A percentile compares a stretch with the other conserved stretches of the same genome.
These are phyloP conservation scores for Amphirosellinia nigrospora DNA, from an alignment of 495 filamentous ascomycete species.

Conservation along the genomic window DNA sequence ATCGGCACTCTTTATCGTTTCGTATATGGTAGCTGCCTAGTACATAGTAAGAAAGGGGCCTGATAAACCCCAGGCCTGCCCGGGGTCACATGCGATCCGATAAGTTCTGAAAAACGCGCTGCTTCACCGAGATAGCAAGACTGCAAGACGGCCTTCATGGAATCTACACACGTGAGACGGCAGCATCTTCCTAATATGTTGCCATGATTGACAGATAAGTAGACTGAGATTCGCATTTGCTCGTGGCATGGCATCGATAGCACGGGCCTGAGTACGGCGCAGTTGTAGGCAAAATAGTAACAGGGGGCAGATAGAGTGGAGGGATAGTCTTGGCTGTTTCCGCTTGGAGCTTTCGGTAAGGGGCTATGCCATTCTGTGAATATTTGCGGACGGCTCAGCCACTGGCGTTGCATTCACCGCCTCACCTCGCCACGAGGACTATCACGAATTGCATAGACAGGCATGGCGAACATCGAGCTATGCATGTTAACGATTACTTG, in stretches of 20 bases:
- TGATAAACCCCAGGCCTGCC: not conserved
- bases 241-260: too few species aligned
- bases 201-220: not conserved
- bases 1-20: conserved; percentile 9
- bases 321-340: not conserved
- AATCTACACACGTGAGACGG: not conserved
- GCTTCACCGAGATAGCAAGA: not conserved
- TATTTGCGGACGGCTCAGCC: conserved; percentile 8
- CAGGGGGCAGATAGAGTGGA: not conserved
- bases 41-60: not conserved
- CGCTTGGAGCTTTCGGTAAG: not conserved
- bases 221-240: not conserved
- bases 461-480: not conserved
- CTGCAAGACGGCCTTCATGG: not conserved
- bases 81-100: not conserved
- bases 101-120: not conserved
- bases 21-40: conserved; percentile 5
- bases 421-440: conserved; percentile 19
- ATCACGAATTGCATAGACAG: not conserved
- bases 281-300: not conserved
- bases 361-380: conserved; percentile 14
- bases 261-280: not conserved
- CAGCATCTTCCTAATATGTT: not conserved
- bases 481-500: not conserved
- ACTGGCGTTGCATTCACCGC: conserved; percentile 7